A percentile compares a stretch with the other conserved stretches of the same genome.
phyloP scores from a whole-genome alignment of 805 yeast species.

The Vanderwaltozyma yarrowii region DNA sequence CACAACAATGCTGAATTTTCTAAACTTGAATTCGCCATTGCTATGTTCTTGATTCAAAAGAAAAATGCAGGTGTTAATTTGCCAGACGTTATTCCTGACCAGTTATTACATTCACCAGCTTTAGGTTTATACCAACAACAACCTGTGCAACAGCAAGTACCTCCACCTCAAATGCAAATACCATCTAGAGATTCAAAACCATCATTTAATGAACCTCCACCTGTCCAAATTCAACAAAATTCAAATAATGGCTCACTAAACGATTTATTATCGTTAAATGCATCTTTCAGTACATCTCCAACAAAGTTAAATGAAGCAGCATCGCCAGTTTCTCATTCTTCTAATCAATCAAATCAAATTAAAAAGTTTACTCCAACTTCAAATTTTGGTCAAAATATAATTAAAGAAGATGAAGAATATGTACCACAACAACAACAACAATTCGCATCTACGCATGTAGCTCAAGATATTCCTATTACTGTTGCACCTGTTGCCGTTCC shows the following conservation, averaged over 20 bases:
- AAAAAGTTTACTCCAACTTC: conserved; percentile 71
- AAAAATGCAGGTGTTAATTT: conserved; percentile 66
- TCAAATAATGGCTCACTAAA: conserved; percentile 42
- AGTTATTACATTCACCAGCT: conserved; percentile 36
- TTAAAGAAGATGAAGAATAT: conserved; percentile 27
- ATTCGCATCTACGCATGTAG: background rate
- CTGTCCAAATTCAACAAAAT: conserved; percentile 6
- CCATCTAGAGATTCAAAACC: conserved; percentile 34
- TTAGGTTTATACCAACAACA: conserved; percentile 16
- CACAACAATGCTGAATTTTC: conserved; percentile 77
- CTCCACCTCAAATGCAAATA: conserved; percentile 19
- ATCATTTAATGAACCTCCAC: conserved; percentile 6
- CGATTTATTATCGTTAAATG: conserved; percentile 54
- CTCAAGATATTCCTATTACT: background rate
- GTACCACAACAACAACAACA: conserved; percentile 17
- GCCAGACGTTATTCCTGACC: conserved; percentile 69
- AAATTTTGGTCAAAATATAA: conserved; percentile 69
- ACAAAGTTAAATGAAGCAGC: background rate
- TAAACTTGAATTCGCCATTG: conserved; percentile 78
- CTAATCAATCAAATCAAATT: conserved; percentile 15
- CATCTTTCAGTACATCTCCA: conserved; percentile 38
- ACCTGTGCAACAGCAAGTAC: conserved; percentile 4
- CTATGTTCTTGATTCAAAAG: conserved; percentile 86
- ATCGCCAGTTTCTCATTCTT: background rate
- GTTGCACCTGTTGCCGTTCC: conserved; percentile 4